phyloP scores from a whole-genome alignment of 2,329 filamentous ascomycete genomes.

The Gliomastix tumulicola region DNA sequence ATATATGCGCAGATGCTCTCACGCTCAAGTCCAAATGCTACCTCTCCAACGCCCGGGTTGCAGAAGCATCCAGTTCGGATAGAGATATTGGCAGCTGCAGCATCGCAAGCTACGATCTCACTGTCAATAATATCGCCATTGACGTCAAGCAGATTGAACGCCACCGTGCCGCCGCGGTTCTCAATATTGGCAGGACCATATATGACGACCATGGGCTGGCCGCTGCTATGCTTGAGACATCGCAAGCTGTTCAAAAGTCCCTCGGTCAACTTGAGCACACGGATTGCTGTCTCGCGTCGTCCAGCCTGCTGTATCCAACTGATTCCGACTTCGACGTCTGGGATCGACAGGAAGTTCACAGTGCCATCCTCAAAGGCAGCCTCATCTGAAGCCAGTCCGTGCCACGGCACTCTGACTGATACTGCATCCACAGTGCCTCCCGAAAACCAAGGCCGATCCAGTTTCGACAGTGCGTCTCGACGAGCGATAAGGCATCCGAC shows the following conservation, averaged over 20 bases:
- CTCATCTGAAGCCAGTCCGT: conserved; percentile 15
- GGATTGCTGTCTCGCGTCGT: conserved; percentile 15
- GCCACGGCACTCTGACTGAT: conserved; percentile 20
- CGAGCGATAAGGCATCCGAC: conserved; percentile 29
- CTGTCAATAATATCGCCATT: conserved; percentile 24
- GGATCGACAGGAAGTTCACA: conserved; percentile 28
- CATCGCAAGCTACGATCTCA: conserved; percentile 23
- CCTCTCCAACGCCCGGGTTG: conserved; percentile 30
- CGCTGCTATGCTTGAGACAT: conserved; percentile 21
- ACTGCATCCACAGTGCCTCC: conserved; percentile 28
- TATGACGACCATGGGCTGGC: conserved; percentile 20
- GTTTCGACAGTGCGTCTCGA: conserved; percentile 17
- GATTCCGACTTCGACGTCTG: conserved; percentile 26
- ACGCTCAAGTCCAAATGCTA: conserved; percentile 23
- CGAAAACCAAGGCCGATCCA: conserved; percentile 29
- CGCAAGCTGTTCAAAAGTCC: conserved; percentile 23
- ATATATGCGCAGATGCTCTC: no score
- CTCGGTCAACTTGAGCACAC: conserved; percentile 26
- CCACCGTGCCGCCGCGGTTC: conserved; percentile 25
- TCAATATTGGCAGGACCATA: conserved; percentile 23
- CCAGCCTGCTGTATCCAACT: conserved; percentile 24
- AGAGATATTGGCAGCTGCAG: conserved; percentile 23
- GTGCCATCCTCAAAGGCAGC: conserved; percentile 32
- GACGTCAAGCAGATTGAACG: conserved; percentile 29
- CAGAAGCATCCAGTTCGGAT: conserved; percentile 34